Conservation (phyloP, 257 asterid genomes). For the Gynochthodes officinalis region DNA sequence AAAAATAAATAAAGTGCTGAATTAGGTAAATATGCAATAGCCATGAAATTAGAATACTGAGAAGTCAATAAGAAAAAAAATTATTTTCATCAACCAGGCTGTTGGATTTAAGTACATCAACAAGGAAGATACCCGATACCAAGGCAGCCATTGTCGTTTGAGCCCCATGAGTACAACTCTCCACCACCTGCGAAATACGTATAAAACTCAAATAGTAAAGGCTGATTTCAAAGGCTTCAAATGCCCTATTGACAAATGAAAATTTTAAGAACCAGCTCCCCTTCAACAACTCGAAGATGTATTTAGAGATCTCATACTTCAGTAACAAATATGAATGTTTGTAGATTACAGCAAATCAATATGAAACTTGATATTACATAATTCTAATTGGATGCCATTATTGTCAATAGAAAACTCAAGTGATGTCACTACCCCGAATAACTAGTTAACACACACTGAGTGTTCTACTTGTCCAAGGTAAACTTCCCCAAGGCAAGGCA, state of each 20-base stretch:
- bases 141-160: slow-evolving; percentile 96
- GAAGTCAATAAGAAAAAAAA: slow-evolving; percentile 10
- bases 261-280: background rate
- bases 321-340: background rate
- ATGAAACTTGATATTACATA: background rate
- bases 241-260: background rate
- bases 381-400: background rate
- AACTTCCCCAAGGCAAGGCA: no score
- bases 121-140: slow-evolving; percentile 71
- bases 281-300: background rate
- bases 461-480: no score
- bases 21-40: background rate
- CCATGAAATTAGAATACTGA: background rate
- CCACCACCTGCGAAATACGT: slow-evolving; percentile 58
- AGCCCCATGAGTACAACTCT: slow-evolving; percentile 88
- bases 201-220: background rate
- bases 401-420: background rate
- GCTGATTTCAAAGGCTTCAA: background rate
- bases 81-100: background rate
- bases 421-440: no score
- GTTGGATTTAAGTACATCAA: slow-evolving; percentile 7
- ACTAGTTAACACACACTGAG: no score
- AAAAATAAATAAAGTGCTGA: slow-evolving; percentile 26
- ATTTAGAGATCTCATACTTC: background rate
- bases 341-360: background rate